phyloP scores from a whole-genome alignment of 805 yeast genomes.

The Ogataea populi-albae region DNA sequence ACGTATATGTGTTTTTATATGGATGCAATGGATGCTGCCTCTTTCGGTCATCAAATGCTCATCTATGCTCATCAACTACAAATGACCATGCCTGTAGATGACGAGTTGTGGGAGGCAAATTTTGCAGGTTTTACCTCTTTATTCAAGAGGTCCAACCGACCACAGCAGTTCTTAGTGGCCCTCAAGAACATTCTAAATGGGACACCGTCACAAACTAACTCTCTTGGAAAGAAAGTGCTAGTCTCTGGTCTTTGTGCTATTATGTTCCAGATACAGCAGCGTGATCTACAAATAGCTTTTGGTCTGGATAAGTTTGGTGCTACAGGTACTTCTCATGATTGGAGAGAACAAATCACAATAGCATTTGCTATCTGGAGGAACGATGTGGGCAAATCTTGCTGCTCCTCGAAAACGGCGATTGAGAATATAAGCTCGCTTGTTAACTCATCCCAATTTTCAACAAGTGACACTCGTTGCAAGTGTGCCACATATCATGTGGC shows the following conservation, averaged over 20 bases:
- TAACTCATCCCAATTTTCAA: constrained; percentile 31
- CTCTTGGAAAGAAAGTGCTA: constrained; percentile 65
- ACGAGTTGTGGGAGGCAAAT: constrained; percentile 49
- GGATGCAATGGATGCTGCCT: constrained; percentile 74
- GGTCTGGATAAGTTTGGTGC: constrained; percentile 37
- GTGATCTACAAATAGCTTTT: constrained; percentile 59
- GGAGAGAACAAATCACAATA: constrained; percentile 69
- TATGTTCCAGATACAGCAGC: constrained; percentile 69
- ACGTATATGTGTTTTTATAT: constrained; percentile 80
- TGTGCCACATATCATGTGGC: constrained; percentile 70
- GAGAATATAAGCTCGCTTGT: constrained; percentile 27
- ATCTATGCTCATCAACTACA: constrained; percentile 59
- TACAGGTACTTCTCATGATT: constrained; percentile 38
- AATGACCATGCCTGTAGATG: constrained; percentile 61
- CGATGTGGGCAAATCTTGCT: constrained; percentile 40
- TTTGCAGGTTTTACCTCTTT: constrained; percentile 20
- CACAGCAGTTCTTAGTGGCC: constrained; percentile 50
- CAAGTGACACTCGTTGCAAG: constrained; percentile 50
- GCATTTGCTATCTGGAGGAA: constrained; percentile 71
- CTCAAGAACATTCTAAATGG: constrained; percentile 58
- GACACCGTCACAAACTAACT: constrained; percentile 42
- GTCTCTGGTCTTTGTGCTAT: constrained; percentile 66
- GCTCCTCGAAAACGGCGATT: constrained; percentile 34
- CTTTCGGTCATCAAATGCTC: constrained; percentile 70
- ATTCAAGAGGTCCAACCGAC: constrained; percentile 27